Evolutionary conservation across 192 early-diverging fungal genomes (phyloP).

Genomic region (Entophlyctis luteolus): DNA sequence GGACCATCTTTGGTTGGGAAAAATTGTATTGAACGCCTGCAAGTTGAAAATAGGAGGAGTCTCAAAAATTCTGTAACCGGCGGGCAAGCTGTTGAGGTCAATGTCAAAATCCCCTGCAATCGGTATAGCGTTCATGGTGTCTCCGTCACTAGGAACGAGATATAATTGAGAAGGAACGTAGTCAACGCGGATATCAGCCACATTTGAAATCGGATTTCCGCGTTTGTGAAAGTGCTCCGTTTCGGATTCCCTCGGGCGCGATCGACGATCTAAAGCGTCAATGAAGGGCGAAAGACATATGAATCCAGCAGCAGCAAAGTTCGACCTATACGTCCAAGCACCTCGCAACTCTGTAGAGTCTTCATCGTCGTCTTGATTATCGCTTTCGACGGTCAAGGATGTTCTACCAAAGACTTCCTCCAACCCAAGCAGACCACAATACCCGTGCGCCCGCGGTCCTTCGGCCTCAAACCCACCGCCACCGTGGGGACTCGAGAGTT

Average conservation of each 20-base stretch:
- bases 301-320: neutral
- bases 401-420: constrained; percentile 16
- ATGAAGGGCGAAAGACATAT: neutral
- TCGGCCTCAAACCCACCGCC: neutral
- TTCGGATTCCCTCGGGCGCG: neutral
- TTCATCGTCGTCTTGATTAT: neutral
- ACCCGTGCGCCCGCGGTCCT: neutral
- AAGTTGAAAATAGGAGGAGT: neutral
- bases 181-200: neutral
- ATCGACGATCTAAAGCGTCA: neutral
- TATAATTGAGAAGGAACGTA: too few species aligned
- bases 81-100: neutral
- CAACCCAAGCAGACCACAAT: neutral
- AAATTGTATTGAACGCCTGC: neutral
- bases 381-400: neutral
- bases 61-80: neutral
- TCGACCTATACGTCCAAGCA: neutral
- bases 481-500: too few species aligned
- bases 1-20: neutral
- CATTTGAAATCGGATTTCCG: neutral
- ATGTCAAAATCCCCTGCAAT: too few species aligned
- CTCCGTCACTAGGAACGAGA: too few species aligned
- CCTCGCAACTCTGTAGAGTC: neutral
- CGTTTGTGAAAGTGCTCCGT: neutral
- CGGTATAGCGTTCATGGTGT: too few species aligned